phyloP scores from a whole-genome alignment of 1,139 yeast genomes.

The Suhomyces bokatorum region DNA sequence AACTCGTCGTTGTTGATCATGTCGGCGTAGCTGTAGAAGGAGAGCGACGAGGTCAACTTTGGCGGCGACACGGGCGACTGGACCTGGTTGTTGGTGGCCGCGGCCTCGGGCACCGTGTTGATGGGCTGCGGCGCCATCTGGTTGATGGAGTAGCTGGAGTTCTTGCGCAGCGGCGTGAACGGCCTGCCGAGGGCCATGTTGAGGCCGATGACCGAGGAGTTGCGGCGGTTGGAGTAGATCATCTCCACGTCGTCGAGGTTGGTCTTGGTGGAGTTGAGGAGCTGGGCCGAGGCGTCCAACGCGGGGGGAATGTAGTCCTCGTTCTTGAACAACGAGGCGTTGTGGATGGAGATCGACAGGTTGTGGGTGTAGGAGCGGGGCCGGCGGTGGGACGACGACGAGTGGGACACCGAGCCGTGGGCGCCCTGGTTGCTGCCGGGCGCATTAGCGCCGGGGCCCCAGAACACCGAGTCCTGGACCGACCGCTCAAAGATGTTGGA shows the following conservation, averaged over 20 bases:
- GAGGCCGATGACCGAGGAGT: conserved; percentile 59
- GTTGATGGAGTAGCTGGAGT: conserved; percentile 36
- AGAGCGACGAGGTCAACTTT: conserved; percentile 44
- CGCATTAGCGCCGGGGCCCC: too few relatives aligned
- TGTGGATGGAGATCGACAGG: conserved; percentile 21
- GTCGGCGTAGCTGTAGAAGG: conserved; percentile 80
- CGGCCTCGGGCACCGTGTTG: conserved; percentile 16
- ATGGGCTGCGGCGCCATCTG: conserved; percentile 18
- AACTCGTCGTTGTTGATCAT: conserved; percentile 65
- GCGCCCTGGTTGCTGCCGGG: too few relatives aligned
- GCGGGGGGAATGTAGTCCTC: conserved; percentile 82
- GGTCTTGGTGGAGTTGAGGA: conserved; percentile 55
- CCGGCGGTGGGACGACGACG: conserved; percentile 19
- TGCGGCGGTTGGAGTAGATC: conserved; percentile 61
- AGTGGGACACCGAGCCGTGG: too few relatives aligned
- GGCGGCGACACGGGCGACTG: conserved; percentile 39
- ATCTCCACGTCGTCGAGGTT: conserved; percentile 70
- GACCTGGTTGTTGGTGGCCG: conserved; percentile 13
- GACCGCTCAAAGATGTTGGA: conserved; percentile 61
- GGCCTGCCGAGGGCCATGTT: conserved; percentile 61
- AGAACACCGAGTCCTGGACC: conserved; percentile 48
- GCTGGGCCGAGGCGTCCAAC: conserved; percentile 72
- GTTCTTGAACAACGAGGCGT: conserved; percentile 28
- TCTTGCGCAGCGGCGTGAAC: conserved; percentile 42
- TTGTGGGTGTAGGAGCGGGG: conserved; percentile 31